Evolutionary conservation across 768 basidiomycete genomes (phyloP), one percentile per base, ranked within the genome.

Genomic region (Paxillus rubicundulus): DNA sequence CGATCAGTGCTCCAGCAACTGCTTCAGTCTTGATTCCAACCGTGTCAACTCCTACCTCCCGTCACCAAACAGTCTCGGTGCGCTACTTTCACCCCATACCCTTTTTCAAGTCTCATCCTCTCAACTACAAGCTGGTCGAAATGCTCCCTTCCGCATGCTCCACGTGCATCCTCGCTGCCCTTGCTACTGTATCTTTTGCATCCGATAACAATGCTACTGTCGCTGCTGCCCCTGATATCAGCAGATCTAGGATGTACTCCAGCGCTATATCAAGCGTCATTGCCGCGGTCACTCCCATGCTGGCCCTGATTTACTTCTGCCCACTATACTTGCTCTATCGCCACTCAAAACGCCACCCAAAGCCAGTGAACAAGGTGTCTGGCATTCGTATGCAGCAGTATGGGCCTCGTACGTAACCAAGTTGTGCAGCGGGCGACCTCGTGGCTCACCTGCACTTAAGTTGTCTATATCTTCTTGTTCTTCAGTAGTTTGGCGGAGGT

Each of bases 401-500:
- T 60, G 77, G 77, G 9, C 80, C 84, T 57, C 67, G 84, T 81
- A 63, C 54, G 76, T 70, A 20, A 10, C 36, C 30, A 30, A 24
- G 18, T 39, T 32, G 24, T 34, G 30, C 20, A 46, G 47, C 33
- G 27, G 24, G 47, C 14, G 44, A 43, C 34, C 44, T 59, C 53
- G 61, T 62, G 61, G 57, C 61, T 55, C 37, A 61, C 60, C 57
- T 44, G 50, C 47, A 53, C 30, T 37, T 28, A 49, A 82, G 82
- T 71, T 45, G 72, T 75, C 48, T 85, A 84, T 62, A 64, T 75
- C 27, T 77, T 82, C 53, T 50, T 84, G 37, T 74, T 84, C 9
- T 65, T 79, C 33, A 68, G 53, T 45, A 76, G 81, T 56, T 62
- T 85, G 49, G 70, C 74, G 9, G 74, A 77, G 71, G 82, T 81